Evolutionary conservation across 148 eudicot genomes (phyloP).

Genomic region (Agrostemma githago): DNA sequence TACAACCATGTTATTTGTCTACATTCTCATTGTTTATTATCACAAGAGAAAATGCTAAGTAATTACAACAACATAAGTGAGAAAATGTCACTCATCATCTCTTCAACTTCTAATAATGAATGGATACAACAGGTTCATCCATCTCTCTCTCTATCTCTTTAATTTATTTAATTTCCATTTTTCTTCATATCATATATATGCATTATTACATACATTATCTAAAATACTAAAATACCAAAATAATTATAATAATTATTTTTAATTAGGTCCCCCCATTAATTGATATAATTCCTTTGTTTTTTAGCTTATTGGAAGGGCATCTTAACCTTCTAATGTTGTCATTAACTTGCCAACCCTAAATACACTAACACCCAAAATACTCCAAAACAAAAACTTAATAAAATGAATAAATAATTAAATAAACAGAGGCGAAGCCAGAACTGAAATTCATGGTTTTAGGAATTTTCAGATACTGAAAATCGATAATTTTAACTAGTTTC

Average conservation of each 20-base stretch:
- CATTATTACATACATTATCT: background rate
- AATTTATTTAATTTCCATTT: background rate
- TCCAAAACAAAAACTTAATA: background rate
- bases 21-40: constrained; percentile 10
- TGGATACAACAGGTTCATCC: constrained; percentile 23
- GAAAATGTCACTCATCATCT: constrained; percentile 30
- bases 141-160: background rate
- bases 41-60: constrained; percentile 18
- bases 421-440: background rate
- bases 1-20: constrained; percentile 27
- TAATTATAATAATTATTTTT: constrained; percentile 13
- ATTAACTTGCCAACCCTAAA: constrained; percentile 20
- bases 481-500: no score
- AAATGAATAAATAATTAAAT: background rate
- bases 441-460: no score
- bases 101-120: constrained; percentile 29
- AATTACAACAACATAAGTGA: constrained; percentile 1
- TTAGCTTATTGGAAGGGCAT: constrained; percentile 34
- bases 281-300: constrained; percentile 19
- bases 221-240: background rate
- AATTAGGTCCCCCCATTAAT: constrained; percentile 16
- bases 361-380: background rate
- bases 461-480: no score
- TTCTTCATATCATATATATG: constrained; percentile 3
- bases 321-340: constrained; percentile 17